Evolutionary conservation across 305 asterid genomes (phyloP).

Genomic region (Fraxinus floribunda): DNA sequence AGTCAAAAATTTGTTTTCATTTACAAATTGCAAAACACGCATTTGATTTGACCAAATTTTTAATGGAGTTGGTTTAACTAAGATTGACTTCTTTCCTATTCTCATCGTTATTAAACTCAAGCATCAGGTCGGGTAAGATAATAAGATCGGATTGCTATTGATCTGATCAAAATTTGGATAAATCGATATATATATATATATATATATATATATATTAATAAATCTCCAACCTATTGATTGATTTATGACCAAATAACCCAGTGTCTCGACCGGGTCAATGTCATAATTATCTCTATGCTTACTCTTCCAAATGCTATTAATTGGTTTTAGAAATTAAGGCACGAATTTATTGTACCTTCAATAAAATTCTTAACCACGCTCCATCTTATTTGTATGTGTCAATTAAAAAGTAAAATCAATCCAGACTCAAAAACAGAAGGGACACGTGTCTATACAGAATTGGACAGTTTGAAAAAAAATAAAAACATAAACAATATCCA

Average conservation of each 20-base stretch:
- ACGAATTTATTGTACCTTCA: background rate
- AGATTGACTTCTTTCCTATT: background rate
- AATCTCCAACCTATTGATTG: background rate
- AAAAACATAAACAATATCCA: too few relatives aligned
- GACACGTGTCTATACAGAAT: too few relatives aligned
- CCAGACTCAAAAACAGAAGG: too few relatives aligned
- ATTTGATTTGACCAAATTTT: background rate
- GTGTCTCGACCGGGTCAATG: background rate
- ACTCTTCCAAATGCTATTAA: background rate
- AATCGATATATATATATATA: background rate
- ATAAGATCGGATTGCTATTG: background rate
- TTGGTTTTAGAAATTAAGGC: background rate
- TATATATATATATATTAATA: background rate
- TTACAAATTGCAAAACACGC: background rate
- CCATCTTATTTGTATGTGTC: background rate
- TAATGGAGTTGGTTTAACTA: background rate
- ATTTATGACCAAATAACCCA: background rate
- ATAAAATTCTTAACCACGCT: background rate
- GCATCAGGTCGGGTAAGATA: background rate
- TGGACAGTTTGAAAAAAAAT: too few relatives aligned
- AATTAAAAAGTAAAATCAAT: background rate
- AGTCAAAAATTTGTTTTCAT: background rate
- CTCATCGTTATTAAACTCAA: background rate
- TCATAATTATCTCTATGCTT: background rate
- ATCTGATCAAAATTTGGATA: background rate